Evolutionary conservation across 1,139 yeast species (phyloP), one percentile per base, ranked within the genome.

Genomic region (Protomyces pachydermus): DNA sequence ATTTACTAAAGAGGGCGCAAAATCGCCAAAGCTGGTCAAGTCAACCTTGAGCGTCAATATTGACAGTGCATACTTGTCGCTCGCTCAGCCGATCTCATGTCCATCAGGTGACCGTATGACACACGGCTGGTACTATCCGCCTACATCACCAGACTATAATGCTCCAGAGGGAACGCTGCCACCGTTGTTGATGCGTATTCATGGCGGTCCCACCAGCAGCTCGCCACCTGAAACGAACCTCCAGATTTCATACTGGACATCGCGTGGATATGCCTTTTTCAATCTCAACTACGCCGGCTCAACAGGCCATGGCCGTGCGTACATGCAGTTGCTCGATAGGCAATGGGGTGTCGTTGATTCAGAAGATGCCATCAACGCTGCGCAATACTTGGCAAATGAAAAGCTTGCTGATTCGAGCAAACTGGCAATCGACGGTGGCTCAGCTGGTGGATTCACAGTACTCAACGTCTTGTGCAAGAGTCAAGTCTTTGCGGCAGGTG

Each of bases 381-480:
- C 60, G 4, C 20, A 48, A 10, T 54, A 51, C 50, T 25, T 60
- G 18, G 54, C 54, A 5, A 20, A 46, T n/a, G 34, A 39, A 10
- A 34, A 32, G 6, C 48, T 34, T n/a, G 55, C 54, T 12, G 64
- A 60, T 28, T 20, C 42, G 16, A 6, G 16, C 46, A 45, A 48
- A 25, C 32, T 60, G 58, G 54, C 60, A 6, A 60, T 60, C 42
- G 60, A 54, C 38, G 64, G 64, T 6, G 54, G 54, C 20, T 60
- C 64, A 2, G 64, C 64, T 14, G 64, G 64, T 12, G 64, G 64
- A 4, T 54, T 54, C 38, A 54, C 64, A 9, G 64, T 60, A 18
- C 34, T 60, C 39, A 54, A 28, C 18, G 58, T 45, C 8, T 54
- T 60, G 8, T 46, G 54, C 32, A 56, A 60, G 20, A 45, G 57